A percentile compares a stretch with the other conserved stretches of the same genome.
Evolutionary conservation across 2,329 filamentous ascomycete species (phyloP).

Genomic region (Pestalotiopsis sp.): DNA sequence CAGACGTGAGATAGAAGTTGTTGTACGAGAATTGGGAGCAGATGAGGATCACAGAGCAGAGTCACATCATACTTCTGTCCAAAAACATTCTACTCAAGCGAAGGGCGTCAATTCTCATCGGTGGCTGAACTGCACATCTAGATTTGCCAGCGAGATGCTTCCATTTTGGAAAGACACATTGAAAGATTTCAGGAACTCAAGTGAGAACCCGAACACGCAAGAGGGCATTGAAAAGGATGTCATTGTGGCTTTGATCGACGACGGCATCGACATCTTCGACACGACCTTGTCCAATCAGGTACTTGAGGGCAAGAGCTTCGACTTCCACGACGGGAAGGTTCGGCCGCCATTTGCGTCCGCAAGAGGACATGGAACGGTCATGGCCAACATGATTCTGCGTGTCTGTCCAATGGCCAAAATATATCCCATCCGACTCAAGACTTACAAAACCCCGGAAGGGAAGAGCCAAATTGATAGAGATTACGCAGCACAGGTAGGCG

Average conservation of each 20-base stretch:
- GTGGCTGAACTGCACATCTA: background rate
- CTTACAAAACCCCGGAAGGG: too few relatives aligned
- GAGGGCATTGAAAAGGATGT: conserved; percentile 11
- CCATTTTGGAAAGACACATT: background rate
- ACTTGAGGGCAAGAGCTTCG: conserved; percentile 17
- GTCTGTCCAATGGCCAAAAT: conserved; percentile 16
- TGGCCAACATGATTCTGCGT: conserved; percentile 16
- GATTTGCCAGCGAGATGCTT: background rate
- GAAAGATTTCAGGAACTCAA: background rate
- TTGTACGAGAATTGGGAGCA: too few relatives aligned
- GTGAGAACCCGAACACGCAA: background rate
- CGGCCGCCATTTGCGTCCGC: background rate
- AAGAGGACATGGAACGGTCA: conserved; percentile 4
- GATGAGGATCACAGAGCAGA: too few relatives aligned
- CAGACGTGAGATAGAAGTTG: too few relatives aligned
- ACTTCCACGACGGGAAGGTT: conserved; percentile 16
- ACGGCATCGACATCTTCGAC: conserved; percentile 6
- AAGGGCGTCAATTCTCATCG: too few relatives aligned
- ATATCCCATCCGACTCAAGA: background rate
- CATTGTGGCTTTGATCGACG: conserved; percentile 13
- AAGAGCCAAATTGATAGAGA: too few relatives aligned
- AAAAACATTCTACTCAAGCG: too few relatives aligned
- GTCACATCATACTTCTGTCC: too few relatives aligned
- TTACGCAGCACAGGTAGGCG: too few relatives aligned
- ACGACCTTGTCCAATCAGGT: background rate